Conservation (phyloP, 768 basidiomycete species). For the Lentinula lateritia region DNA sequence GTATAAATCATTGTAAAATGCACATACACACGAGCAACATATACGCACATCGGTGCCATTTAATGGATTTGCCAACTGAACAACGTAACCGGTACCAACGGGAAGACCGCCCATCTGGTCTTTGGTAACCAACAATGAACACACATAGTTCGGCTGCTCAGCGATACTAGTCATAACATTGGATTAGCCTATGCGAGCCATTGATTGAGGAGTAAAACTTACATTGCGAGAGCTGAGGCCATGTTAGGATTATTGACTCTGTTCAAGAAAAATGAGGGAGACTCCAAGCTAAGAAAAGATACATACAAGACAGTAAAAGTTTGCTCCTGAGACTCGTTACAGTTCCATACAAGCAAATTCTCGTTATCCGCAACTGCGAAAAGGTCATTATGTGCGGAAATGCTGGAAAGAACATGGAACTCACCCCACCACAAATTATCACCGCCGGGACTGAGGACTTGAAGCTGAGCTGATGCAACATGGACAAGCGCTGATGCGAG, state of each 20-base stretch:
- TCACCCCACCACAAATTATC: slow-evolving; percentile 3
- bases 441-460: slow-evolving; percentile 1
- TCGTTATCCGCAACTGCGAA: slow-evolving; percentile 44
- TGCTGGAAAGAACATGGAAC: not conserved
- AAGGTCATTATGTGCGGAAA: not conserved
- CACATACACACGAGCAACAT: too few relatives aligned
- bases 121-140: slow-evolving; percentile 46
- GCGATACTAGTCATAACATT: slow-evolving; percentile 32
- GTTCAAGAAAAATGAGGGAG: slow-evolving; percentile 3
- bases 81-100: slow-evolving; percentile 40
- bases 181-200: not conserved
- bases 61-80: slow-evolving; percentile 43
- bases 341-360: slow-evolving; percentile 62
- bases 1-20: not conserved
- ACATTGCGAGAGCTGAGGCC: slow-evolving; percentile 32
- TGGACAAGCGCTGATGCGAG: not conserved
- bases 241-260: slow-evolving; percentile 35
- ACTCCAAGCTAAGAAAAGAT: not conserved
- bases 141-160: slow-evolving; percentile 49
- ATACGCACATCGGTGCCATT: slow-evolving; percentile 50
- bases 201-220: not conserved
- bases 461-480: not conserved
- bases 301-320: slow-evolving; percentile 53
- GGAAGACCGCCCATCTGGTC: slow-evolving; percentile 34
- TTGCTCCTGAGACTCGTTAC: slow-evolving; percentile 25